Conservation (phyloP, 805 yeast genomes). For the Candida loeiensis region DNA sequence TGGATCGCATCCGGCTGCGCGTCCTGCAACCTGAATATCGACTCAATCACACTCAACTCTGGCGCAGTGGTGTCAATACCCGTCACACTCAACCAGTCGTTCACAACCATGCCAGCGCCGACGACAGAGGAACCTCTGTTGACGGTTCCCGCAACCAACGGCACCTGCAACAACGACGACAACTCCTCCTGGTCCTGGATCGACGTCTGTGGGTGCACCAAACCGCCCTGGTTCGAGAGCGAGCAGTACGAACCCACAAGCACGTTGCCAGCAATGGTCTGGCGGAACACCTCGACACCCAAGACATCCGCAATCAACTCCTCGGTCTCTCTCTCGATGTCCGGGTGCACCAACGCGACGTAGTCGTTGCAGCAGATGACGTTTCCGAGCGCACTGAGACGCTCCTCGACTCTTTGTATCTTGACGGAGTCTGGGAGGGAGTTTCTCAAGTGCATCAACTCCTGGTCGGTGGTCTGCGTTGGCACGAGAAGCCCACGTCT, state of each 20-base stretch:
- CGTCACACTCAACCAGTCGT: constrained; percentile 96
- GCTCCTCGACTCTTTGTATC: constrained; percentile 97
- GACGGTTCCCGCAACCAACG: constrained; percentile 97
- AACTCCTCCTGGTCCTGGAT: constrained; percentile 98
- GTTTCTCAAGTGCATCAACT: constrained; percentile 94
- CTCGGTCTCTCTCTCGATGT: constrained; percentile 98
- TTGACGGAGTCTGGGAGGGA: constrained; percentile 92
- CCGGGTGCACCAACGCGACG: constrained; percentile 98
- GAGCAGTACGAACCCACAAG: constrained; percentile 96
- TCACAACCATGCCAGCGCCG: constrained; percentile 98
- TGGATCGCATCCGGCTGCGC: constrained; percentile 85
- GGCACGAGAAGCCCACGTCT: constrained; percentile 97
- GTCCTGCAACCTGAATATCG: constrained; percentile 90
- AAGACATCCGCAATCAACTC: constrained; percentile 96
- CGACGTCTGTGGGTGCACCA: constrained; percentile 96
- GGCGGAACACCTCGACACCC: constrained; percentile 98
- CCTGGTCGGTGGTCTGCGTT: constrained; percentile 97
- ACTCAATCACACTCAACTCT: constrained; percentile 92
- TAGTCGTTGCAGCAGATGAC: constrained; percentile 98
- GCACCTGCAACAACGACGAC: constrained; percentile 91
- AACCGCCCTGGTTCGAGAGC: constrained; percentile 94
- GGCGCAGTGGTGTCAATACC: constrained; percentile 99
- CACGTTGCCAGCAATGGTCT: constrained; percentile 97
- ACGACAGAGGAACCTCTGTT: constrained; percentile 97
- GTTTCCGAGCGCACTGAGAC: constrained; percentile 94